Evolutionary conservation across 257 asterid species (phyloP).

Genomic region (Capsicum pubescens): DNA sequence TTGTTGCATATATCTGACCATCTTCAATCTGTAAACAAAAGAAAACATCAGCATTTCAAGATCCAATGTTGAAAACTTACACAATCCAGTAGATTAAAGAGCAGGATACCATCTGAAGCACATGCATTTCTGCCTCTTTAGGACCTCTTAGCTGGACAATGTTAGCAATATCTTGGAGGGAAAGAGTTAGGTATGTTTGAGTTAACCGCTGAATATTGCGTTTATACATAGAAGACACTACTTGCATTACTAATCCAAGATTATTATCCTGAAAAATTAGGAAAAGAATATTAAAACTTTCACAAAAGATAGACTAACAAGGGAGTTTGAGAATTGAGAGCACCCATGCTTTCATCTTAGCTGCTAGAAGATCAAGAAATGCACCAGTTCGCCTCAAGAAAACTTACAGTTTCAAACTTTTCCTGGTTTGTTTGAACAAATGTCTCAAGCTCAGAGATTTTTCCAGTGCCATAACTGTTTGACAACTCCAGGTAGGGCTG

Average conservation of each 20-base stretch:
- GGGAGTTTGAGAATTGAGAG: neutral
- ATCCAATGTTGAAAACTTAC: neutral
- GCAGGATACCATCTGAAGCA: conserved; percentile 86
- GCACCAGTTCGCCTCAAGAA: conserved; percentile 15
- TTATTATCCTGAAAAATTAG: conserved; percentile 74
- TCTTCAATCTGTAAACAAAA: conserved; percentile 70
- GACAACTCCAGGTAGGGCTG: conserved; percentile 92
- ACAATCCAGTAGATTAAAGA: conserved; percentile 23
- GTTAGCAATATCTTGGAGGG: conserved; percentile 94
- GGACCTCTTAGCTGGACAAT: conserved; percentile 74
- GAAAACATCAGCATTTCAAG: conserved; percentile 20
- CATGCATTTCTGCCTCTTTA: conserved; percentile 98
- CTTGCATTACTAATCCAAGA: conserved; percentile 96
- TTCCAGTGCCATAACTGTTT: conserved; percentile 68
- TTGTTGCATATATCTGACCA: conserved; percentile 92
- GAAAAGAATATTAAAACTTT: neutral
- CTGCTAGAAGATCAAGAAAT: conserved; percentile 7
- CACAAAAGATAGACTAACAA: neutral
- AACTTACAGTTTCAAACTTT: conserved; percentile 80
- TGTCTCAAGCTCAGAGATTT: conserved; percentile 72
- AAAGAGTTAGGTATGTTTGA: conserved; percentile 92
- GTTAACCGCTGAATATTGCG: conserved; percentile 97
- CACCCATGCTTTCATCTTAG: conserved; percentile 27
- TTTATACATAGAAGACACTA: conserved; percentile 88
- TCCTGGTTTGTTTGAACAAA: conserved; percentile 69